Evolutionary conservation across 208 protist species (phyloP), one percentile per base, ranked within the genome.

Genomic region (Crithidia mellificae): DNA sequence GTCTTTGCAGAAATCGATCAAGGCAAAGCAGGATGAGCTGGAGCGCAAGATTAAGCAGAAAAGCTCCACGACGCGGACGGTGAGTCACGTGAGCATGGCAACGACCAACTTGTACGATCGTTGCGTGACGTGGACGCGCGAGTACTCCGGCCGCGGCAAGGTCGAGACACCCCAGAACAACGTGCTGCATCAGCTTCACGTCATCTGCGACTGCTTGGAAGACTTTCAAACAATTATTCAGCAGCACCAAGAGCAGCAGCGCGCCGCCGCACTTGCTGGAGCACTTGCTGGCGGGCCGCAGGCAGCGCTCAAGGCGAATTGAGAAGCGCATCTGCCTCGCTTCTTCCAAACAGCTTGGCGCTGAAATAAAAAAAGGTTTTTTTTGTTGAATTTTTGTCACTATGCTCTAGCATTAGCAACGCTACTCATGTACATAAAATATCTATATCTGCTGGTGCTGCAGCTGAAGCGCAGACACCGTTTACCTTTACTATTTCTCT

Each of bases 51-150:
- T 97, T 57, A 93, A 91, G 54, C 90, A 97, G 52, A 89, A 93
- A 66, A 90, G 87, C 66, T 72, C 84, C 0, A 96, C 90, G 29
- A 94, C 93, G 47, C 88, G 91, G 36, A 96, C 89, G 5, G 78
- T 97, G 20, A 95, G 90, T 57, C 93, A 97, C 75, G 84, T 97
- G 27, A 87, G 87, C 70, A 96, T 97, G 88, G 93, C 93, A 12
- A 88, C 84, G 11, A 83, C 91, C 36, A 97, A 97, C 67, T 66
- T 97, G 38, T 94, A 92, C 68, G 90, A 96, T 41, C 88, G 93
- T 30, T 97, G 93, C 64, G 76, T 94, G 15, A 52, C 70, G 56
- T 93, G 88, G 87, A 91, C 84, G 19, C 71, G 68, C 14, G 69
- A 77, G 59, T 97, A 91, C 73, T 92, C 88, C 1, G 87, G 90